Evolutionary conservation across 768 basidiomycete genomes (phyloP), one percentile per base, ranked within the genome.

Genomic region (Ramaria sp.): DNA sequence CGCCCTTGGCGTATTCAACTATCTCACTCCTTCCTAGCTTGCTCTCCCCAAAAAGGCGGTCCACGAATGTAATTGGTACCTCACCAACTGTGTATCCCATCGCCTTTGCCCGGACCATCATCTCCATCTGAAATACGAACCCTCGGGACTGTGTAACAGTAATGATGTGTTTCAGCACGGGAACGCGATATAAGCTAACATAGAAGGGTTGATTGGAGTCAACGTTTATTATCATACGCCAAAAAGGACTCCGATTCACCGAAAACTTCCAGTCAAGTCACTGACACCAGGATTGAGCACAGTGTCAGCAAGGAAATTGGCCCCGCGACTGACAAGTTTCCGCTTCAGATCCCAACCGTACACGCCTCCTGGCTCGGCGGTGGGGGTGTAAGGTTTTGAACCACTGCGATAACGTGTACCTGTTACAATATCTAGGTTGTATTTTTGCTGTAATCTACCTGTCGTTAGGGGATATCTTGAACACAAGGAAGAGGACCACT

Each of bases 61-160:
- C 92, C 43, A 94, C 92, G 62, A 95, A 95, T 2, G 91, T 95
- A 58, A 95, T 95, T 0, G 92, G 92, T 24, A 95, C 78, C 66
- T 95, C 92, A 3, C 90, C 92, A 0, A 95, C 82, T 3, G 77
- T 80, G 68, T 91, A 94, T 5, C 88, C 90, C 53, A 89, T 69
- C 1, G 86, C 80, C 20, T 83, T 77, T 4, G 92, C 92, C 0
- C 92, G 79, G 18, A 91, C 92, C 78, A 94, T 94, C 85, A 94
- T 95, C 66, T 95, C 92, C 92, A 95, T 95, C 74, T 95, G 92
- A 73, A 95, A 94, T 28, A 95, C 92, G 61, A 94, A 95, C 8
- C 92, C 92, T 59, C 88, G 87, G 2, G 90, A 91, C 57, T 83
- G 77, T 1, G 87, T 91, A 59, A 83, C 76, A 4, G 83, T 79